These are phyloP conservation scores for Phaseolus coccineus DNA, from an alignment of 331 rosid genomes.

Conservation along the genomic window DNA sequence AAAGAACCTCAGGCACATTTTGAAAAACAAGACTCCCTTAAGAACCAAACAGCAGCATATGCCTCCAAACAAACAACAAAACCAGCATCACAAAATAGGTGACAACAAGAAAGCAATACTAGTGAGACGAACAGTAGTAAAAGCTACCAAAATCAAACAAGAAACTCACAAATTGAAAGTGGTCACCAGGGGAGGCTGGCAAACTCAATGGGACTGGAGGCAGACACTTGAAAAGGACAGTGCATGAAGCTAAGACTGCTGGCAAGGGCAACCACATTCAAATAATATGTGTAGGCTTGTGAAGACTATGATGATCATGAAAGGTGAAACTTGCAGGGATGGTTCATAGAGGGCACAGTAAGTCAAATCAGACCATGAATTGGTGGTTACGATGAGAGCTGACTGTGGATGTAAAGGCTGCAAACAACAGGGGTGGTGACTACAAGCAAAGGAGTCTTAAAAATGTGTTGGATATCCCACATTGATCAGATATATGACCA, in stretches of 20 bases:
- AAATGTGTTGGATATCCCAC: neutral
- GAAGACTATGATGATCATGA: neutral
- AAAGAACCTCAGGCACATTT: neutral
- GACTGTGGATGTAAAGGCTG: neutral
- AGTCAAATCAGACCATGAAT: neutral
- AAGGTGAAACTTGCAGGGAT: neutral
- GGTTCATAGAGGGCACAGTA: neutral
- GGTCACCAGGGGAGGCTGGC: neutral
- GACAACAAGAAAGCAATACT: neutral
- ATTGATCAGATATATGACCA: neutral
- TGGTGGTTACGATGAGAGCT: neutral
- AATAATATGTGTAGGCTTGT: neutral
- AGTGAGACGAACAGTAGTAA: neutral
- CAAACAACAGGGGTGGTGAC: neutral
- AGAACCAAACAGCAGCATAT: neutral
- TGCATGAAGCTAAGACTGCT: neutral
- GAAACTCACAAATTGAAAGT: neutral
- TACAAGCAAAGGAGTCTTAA: neutral
- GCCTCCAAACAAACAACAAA: neutral
- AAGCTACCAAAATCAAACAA: neutral
- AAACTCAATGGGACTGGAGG: neutral
- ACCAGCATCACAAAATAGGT: neutral
- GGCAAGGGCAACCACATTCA: neutral
- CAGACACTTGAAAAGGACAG: neutral
- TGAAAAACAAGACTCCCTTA: neutral